phyloP scores from a whole-genome alignment of 371 early-diverging fungal species.

The Mortierella sp. region DNA sequence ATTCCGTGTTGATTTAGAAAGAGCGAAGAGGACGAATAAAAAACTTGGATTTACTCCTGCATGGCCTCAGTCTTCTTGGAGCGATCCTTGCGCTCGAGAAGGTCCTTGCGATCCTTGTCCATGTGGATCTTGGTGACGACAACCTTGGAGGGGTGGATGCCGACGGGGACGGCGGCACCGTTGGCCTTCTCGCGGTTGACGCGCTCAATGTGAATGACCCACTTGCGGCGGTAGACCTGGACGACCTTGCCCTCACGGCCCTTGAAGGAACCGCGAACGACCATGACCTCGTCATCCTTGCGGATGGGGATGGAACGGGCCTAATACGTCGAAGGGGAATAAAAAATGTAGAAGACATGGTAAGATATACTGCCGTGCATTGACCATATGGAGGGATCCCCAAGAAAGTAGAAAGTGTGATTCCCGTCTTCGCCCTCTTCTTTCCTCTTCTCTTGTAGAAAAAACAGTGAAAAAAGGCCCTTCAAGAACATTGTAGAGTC shows the following conservation, averaged over 20 bases:
- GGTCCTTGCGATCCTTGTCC: constrained; percentile 94
- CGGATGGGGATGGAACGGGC: constrained; percentile 96
- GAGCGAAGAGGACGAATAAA: constrained; percentile 13
- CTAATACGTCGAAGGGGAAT: constrained; percentile 58
- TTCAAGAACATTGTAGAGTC: background rate
- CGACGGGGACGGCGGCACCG: constrained; percentile 93
- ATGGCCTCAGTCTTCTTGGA: constrained; percentile 58
- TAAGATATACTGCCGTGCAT: constrained; percentile 8
- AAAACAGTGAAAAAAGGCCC: background rate
- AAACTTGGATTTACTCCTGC: constrained; percentile 52
- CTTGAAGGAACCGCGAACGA: constrained; percentile 96
- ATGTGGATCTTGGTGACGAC: constrained; percentile 95
- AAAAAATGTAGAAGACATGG: constrained; percentile 8
- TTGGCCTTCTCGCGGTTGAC: constrained; percentile 97
- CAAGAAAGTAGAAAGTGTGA: background rate
- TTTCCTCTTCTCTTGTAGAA: background rate
- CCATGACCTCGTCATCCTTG: constrained; percentile 97
- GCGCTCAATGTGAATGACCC: constrained; percentile 98
- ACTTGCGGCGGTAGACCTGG: constrained; percentile 98
- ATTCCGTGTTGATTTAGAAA: background rate
- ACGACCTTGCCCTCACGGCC: constrained; percentile 98
- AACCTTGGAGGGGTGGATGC: constrained; percentile 98
- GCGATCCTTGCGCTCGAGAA: constrained; percentile 86
- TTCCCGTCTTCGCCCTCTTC: background rate
- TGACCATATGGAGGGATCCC: background rate